Base-by-base conservation (phyloP, 768 basidiomycete genomes). In the Gymnopilus junonius region DNA sequence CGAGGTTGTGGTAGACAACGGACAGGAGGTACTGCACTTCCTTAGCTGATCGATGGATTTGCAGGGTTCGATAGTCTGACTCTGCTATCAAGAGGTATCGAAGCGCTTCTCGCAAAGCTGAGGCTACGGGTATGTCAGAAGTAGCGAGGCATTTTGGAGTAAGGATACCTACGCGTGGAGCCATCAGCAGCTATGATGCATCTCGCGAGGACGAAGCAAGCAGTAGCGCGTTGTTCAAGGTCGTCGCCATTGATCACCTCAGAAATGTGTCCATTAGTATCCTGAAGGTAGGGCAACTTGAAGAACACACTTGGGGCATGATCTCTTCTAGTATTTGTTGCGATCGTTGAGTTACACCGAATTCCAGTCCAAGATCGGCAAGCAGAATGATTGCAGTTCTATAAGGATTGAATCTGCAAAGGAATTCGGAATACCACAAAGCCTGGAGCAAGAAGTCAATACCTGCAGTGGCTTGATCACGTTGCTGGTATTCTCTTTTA, bases 401-500 rank as follows among this genome's bases (percentile, higher is more conserved):
- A 69, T 94, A 92, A 23, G 87, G 72, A 15, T 82, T 80, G 69
- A 87, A 84, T 59, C 88, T 85, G 57, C 87, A 85, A 58, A 92
- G 84, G 70, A 92, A 92, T 73, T 95, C 92, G 0, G 93, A 86
- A 62, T 90, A 82, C 91, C 93, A 94, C 37, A 94, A 73, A 1
- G 89, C 85, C 60, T 82, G 86, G 27, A 95, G 76, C 25, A 95
- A 77, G 42, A 85, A 84, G 29, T 92, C 87, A 17, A 93, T 82
- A 1, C 85, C 80, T 23, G 82, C 79, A 21, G 87, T 78, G 8
- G 84, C 84, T 77, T 93, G 89, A 59, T 87, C 87, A 27, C 77
- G 82, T 71, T 85, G 80, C 93, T 94, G 50, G 34, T 82, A 81
- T 25, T 80, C 76, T 86, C 87, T 39, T 59, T 35, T 54, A 50